Evolutionary conservation across 352 stramenopile species (phyloP).

Genomic region (Paralagenidium karlingii): DNA sequence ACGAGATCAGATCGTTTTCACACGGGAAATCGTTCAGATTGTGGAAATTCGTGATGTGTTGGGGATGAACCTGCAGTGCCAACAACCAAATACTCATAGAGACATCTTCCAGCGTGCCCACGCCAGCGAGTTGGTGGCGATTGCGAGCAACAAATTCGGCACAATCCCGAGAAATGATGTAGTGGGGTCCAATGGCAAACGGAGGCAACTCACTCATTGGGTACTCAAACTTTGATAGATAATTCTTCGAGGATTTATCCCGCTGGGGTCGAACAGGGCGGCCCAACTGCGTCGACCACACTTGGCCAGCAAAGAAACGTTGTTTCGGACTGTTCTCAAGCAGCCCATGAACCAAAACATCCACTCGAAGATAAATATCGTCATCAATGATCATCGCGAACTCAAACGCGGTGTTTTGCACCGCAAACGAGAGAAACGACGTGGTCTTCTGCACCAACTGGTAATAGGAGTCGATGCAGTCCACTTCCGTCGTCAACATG

Average conservation of each 20-base stretch:
- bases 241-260: constrained; percentile 21
- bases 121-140: constrained; percentile 3
- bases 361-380: constrained; percentile 33
- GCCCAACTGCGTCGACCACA: constrained; percentile 8
- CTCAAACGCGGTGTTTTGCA: not conserved
- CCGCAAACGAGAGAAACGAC: constrained; percentile 32
- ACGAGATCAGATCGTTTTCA: constrained; percentile 3
- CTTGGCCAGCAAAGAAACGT: constrained; percentile 20
- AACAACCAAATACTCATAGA: constrained; percentile 29
- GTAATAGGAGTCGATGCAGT: constrained; percentile 35
- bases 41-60: constrained; percentile 7
- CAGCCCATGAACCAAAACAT: too few species aligned
- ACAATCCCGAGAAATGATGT: constrained; percentile 31
- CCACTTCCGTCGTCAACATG: constrained; percentile 31
- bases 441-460: constrained; percentile 38
- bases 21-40: constrained; percentile 8
- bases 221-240: constrained; percentile 14
- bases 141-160: constrained; percentile 23
- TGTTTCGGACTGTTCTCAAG: not conserved
- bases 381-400: constrained; percentile 53
- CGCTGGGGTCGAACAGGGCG: constrained; percentile 9
- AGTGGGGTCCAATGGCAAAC: constrained; percentile 27
- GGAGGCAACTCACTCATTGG: constrained; percentile 15
- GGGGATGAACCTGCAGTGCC: constrained; percentile 9
- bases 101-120: constrained; percentile 25